These are phyloP conservation scores for Camelina hispida DNA, from an alignment of 345 rosid species.

Conservation along the genomic window DNA sequence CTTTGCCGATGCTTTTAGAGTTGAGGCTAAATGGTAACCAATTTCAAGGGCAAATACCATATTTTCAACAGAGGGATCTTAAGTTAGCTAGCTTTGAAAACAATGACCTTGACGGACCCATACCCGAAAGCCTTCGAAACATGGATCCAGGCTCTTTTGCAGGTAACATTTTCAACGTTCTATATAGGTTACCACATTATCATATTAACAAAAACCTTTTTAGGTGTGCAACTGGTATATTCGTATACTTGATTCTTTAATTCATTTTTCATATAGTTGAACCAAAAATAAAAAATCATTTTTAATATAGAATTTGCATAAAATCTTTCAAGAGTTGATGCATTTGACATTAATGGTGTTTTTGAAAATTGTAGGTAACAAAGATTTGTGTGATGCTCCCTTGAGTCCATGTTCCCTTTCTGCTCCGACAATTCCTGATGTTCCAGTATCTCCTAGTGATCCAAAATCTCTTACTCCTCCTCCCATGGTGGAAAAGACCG, in stretches of 20 bases:
- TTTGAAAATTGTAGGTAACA: constrained; percentile 58
- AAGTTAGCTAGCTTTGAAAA: constrained; percentile 56
- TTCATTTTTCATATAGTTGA: neutral
- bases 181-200: neutral
- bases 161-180: constrained; percentile 43
- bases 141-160: constrained; percentile 57
- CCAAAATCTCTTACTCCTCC: constrained; percentile 32
- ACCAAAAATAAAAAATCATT: too few species aligned
- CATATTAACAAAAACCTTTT: too few species aligned
- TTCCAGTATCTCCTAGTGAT: constrained; percentile 21
- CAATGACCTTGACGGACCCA: constrained; percentile 72
- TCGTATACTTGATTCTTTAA: too few species aligned
- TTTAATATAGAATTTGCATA: neutral
- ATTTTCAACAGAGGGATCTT: constrained; percentile 47
- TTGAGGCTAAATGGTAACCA: constrained; percentile 69
- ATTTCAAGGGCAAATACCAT: constrained; percentile 64
- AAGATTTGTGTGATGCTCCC: constrained; percentile 62
- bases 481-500: neutral
- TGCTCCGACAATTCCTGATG: constrained; percentile 12
- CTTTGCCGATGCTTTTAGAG: constrained; percentile 60
- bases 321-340: constrained; percentile 5
- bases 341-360: neutral
- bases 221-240: neutral
- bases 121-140: constrained; percentile 58
- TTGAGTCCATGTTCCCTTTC: constrained; percentile 46